Conservation (phyloP, 1,284 basidiomycete species). For the Malassezia cuniculi region DNA sequence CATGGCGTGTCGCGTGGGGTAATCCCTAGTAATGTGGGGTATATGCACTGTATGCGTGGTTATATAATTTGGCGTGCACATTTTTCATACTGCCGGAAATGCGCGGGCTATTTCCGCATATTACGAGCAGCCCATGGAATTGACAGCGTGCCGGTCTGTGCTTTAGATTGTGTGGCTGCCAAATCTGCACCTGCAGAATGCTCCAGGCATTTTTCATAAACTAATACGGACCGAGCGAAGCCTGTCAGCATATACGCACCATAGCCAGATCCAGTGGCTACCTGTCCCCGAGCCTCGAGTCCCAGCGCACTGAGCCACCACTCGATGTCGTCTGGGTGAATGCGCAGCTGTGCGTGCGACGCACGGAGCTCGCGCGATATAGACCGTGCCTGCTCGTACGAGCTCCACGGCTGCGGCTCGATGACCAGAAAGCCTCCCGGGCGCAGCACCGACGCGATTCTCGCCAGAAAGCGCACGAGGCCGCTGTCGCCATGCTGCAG, state of each 20-base stretch:
- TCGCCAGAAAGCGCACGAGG: conserved; percentile 8
- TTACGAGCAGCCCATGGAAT: too few relatives aligned
- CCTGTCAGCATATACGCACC: conserved; percentile 5
- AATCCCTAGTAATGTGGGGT: too few relatives aligned
- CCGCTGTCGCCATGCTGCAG: conserved; percentile 13
- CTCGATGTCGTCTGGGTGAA: conserved; percentile 8
- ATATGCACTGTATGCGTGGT: too few relatives aligned
- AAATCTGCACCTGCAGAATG: too few relatives aligned
- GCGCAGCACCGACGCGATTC: conserved; percentile 5
- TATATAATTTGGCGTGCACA: too few relatives aligned
- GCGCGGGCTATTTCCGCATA: too few relatives aligned
- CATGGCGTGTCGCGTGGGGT: too few relatives aligned
- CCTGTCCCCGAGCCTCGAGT: neutral
- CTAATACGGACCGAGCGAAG: too few relatives aligned
- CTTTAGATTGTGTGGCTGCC: too few relatives aligned
- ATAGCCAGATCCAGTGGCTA: conserved; percentile 5
- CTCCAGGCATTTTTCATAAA: too few relatives aligned
- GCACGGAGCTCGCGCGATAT: conserved; percentile 7
- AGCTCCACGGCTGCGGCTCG: conserved; percentile 16
- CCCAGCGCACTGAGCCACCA: conserved; percentile 1
- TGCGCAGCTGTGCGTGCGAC: conserved; percentile 4
- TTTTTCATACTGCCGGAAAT: too few relatives aligned
- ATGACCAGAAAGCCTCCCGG: conserved; percentile 10
- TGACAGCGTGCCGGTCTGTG: too few relatives aligned
- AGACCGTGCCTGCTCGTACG: conserved; percentile 16